phyloP scores from a whole-genome alignment of 2,329 filamentous ascomycete species.

The Fusarium brevicatenulatum region DNA sequence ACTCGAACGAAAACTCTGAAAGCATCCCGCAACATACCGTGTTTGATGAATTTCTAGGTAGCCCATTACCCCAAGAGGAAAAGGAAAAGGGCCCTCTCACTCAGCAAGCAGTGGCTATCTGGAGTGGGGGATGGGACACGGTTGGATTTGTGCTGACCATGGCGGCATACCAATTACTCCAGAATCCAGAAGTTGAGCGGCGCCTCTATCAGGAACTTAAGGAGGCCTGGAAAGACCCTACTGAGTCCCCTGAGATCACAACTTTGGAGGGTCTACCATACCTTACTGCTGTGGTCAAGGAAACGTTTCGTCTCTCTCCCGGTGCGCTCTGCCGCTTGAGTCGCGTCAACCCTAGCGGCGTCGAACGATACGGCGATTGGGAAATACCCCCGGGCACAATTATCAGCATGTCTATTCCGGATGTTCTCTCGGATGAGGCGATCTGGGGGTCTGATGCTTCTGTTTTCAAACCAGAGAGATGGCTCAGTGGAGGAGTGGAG shows the following conservation, averaged over 20 bases:
- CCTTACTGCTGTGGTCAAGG: not conserved
- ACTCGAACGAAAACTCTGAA: not conserved
- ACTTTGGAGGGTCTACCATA: not conserved
- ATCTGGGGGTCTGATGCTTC: not conserved
- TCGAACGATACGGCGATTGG: not conserved
- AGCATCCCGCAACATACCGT: not conserved
- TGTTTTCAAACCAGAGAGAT: not conserved
- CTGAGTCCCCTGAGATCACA: not conserved
- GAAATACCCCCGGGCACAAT: not conserved
- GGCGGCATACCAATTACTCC: not conserved
- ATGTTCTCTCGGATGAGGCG: not conserved
- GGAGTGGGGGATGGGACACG: conserved; percentile 8
- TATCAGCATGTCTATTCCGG: conserved; percentile 5
- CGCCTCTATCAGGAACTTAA: not conserved
- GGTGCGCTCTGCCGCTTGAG: conserved; percentile 1
- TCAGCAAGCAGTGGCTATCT: conserved; percentile 6
- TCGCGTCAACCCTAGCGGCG: not conserved
- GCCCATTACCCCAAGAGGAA: not conserved
- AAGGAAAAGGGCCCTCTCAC: not conserved
- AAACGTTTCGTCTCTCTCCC: not conserved
- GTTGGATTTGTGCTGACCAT: not conserved
- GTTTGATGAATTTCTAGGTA: conserved; percentile 1
- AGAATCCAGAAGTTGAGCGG: not conserved
- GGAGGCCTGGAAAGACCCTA: not conserved
- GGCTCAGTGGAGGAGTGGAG: not conserved